Evolutionary conservation across 192 early-diverging fungal genomes (phyloP).

Genomic region (Coemansia sp.): DNA sequence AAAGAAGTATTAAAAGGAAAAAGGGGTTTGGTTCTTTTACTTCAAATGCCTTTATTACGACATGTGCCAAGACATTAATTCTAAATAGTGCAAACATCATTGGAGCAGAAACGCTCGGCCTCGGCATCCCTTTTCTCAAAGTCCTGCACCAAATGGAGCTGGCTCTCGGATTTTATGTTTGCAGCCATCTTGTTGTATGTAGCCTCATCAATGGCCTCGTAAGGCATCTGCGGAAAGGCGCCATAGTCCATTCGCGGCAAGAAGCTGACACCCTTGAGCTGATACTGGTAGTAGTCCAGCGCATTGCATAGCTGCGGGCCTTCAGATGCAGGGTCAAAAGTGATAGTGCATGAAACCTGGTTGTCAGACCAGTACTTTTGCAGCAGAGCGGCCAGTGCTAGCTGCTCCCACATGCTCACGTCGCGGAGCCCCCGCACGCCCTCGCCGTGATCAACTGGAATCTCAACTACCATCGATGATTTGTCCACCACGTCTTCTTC

Average conservation of each 20-base stretch:
- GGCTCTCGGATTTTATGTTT: conserved; percentile 3
- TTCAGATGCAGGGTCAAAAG: conserved; percentile 46
- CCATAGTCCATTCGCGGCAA: conserved; percentile 38
- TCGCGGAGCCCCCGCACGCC: conserved; percentile 36
- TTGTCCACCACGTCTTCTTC: conserved; percentile 44
- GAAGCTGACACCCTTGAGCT: conserved; percentile 54
- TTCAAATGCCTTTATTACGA: background rate
- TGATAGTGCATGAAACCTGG: conserved; percentile 55
- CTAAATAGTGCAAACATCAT: conserved; percentile 9
- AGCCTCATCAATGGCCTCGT: conserved; percentile 45
- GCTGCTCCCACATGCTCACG: conserved; percentile 57
- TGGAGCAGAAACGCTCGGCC: conserved; percentile 17
- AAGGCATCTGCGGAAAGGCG: conserved; percentile 55
- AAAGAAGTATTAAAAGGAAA: background rate
- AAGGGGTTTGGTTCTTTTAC: background rate
- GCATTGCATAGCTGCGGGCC: conserved; percentile 29
- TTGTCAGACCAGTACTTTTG: conserved; percentile 55
- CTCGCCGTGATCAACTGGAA: conserved; percentile 54
- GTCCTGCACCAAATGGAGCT: conserved; percentile 10
- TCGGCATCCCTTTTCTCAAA: conserved; percentile 11
- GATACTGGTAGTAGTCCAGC: conserved; percentile 55
- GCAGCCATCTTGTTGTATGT: conserved; percentile 30
- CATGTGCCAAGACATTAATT: background rate
- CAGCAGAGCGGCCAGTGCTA: conserved; percentile 50
- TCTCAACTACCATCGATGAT: conserved; percentile 43